Evolutionary conservation across 768 basidiomycete genomes (phyloP), one percentile per base, ranked within the genome.

Genomic region (Cubamyces sp.): DNA sequence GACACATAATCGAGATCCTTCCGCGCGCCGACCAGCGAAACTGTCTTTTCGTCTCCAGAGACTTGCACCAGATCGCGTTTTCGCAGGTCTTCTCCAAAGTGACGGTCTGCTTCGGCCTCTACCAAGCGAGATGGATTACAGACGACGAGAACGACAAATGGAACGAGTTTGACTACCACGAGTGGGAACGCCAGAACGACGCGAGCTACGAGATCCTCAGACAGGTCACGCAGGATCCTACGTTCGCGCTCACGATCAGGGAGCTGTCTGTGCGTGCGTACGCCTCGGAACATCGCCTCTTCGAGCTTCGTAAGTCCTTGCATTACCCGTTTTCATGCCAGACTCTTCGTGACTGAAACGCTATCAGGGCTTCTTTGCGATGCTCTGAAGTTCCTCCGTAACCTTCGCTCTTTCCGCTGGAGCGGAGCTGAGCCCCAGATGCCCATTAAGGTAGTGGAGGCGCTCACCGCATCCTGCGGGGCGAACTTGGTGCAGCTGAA

Each of bases 121-220:
- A 21, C 5, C 18, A 25, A 12, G 25, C 23, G n/a, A n/a, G n/a
- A n/a, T 54, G 54, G 46, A 19, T 21, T 1, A 8, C 28, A 5
- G 12, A 16, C 30, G 49, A 19, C 5, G 19, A 11, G 14, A 21
- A 53, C 18, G 15, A 21, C 16, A 5, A 39, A 21, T 14, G 15
- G n/a, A 18, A 23, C n/a, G 54, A 47, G 16, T 15, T 19, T 5
- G 30, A 8, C 15, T 34, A n/a, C 19, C 16, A 5, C 19, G 43
- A 16, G 34, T 15, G 23, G 18, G 26, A 54, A 14, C 37, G 26
- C 16, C 57, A 30, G 1, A 19, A 42, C 25, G 42, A 49, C 5
- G 12, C 18, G 11, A 50, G 48, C 40, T 51, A 41, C 40, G 25
- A 58, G 40, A 28, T 43, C n/a, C 28, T 58, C 40, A 48, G 48